Conservation (phyloP, 148 eudicot genomes). For the Agrostemma githago region DNA sequence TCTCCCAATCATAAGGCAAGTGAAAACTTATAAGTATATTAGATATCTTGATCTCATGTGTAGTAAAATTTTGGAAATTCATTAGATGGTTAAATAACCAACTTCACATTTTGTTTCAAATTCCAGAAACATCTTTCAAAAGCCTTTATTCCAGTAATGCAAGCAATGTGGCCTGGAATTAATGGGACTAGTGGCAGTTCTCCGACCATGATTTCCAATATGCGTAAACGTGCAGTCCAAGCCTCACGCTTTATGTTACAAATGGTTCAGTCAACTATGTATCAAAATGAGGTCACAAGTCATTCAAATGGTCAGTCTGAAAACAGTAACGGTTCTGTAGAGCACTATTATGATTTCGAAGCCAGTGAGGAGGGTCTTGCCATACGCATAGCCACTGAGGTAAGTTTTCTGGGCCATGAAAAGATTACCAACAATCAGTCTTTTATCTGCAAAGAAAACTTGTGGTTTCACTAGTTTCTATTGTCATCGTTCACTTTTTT, state of each 20-base stretch:
- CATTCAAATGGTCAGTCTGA: constrained; percentile 28
- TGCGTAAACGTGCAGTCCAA: constrained; percentile 91
- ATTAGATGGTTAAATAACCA: constrained; percentile 11
- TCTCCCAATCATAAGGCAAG: constrained; percentile 81
- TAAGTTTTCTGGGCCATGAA: constrained; percentile 18
- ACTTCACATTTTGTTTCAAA: neutral
- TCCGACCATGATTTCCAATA: constrained; percentile 49
- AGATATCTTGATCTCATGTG: neutral
- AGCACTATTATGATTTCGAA: constrained; percentile 47
- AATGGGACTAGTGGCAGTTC: constrained; percentile 65
- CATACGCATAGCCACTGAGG: constrained; percentile 80
- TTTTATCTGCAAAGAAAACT: no score
- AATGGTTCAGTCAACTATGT: constrained; percentile 79
- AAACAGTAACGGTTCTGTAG: constrained; percentile 30
- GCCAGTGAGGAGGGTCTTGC: constrained; percentile 89
- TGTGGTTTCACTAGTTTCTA: no score
- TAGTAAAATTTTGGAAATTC: neutral
- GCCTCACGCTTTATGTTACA: constrained; percentile 93
- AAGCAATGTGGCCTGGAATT: constrained; percentile 86
- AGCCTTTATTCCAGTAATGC: constrained; percentile 73
- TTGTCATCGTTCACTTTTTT: no score
- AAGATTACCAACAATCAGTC: neutral
- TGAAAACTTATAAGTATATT: constrained; percentile 2
- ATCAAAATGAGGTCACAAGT: constrained; percentile 40
- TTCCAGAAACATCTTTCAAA: constrained; percentile 69